Percentiles rank a stretch among this genome's conserved stretches.
phyloP scores from a whole-genome alignment of 331 rosid species.

The Dryas integrifolia region DNA sequence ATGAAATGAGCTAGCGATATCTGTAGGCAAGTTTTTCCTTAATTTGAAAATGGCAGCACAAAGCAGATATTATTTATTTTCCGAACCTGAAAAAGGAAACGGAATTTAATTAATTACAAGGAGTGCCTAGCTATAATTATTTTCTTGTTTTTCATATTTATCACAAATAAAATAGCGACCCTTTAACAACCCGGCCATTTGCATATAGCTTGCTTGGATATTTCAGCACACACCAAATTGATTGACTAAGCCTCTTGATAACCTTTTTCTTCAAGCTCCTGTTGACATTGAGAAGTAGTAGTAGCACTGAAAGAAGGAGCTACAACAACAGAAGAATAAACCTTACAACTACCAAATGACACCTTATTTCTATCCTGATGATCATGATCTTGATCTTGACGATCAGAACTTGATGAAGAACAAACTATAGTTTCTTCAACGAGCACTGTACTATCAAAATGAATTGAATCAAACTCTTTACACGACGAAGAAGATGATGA shows the following conservation, averaged over 20 bases:
- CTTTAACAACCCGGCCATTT: neutral
- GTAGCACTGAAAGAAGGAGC: slow-evolving; percentile 84
- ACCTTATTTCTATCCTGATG: slow-evolving; percentile 13
- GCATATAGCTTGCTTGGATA: neutral
- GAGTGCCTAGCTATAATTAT: neutral
- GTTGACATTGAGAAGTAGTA: slow-evolving; percentile 26
- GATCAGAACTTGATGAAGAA: slow-evolving; percentile 28
- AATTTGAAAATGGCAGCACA: no score
- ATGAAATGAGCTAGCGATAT: neutral
- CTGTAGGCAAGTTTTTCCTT: no score
- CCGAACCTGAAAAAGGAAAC: neutral
- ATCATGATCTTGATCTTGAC: slow-evolving; percentile 24
- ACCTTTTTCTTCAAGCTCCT: neutral
- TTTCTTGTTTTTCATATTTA: neutral
- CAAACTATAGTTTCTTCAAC: slow-evolving; percentile 80
- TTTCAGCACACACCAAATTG: neutral
- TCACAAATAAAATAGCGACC: neutral
- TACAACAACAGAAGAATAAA: slow-evolving; percentile 85
- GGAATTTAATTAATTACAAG: neutral
- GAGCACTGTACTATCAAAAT: slow-evolving; percentile 25
- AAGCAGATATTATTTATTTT: neutral
- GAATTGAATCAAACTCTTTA: slow-evolving; percentile 4
- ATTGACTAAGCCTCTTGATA: slow-evolving; percentile 9
- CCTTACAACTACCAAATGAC: slow-evolving; percentile 74
- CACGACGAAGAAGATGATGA: slow-evolving; percentile 29